phyloP scores from a whole-genome alignment of 2,329 filamentous ascomycete species.

The Penicillium concentricum region DNA sequence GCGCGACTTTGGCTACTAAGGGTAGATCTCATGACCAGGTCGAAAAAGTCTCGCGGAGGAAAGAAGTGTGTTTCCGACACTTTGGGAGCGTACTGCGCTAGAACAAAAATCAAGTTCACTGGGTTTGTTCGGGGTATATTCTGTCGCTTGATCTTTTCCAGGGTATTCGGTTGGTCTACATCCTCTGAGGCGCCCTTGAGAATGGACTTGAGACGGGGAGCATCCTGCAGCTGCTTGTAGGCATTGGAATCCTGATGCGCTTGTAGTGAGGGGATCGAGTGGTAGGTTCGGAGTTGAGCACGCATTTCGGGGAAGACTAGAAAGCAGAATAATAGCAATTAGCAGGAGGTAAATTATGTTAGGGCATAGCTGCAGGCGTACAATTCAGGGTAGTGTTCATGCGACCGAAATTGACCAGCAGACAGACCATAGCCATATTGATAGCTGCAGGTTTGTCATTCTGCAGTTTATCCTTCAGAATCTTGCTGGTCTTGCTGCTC shows the following conservation, averaged over 20 bases:
- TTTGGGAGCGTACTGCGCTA: conserved; percentile 84
- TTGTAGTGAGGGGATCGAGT: conserved; percentile 94
- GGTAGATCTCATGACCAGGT: conserved; percentile 88
- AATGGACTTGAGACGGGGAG: conserved; percentile 92
- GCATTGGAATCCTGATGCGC: conserved; percentile 92
- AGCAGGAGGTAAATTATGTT: not conserved
- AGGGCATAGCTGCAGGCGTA: conserved; percentile 48
- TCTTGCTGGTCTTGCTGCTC: conserved; percentile 99
- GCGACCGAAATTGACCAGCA: conserved; percentile 92
- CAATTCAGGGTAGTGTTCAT: conserved; percentile 99
- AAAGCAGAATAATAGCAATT: conserved; percentile 3
- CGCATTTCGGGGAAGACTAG: conserved; percentile 98
- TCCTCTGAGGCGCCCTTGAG: conserved; percentile 96
- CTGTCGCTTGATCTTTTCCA: conserved; percentile 74
- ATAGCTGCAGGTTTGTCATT: conserved; percentile 89
- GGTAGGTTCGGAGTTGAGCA: conserved; percentile 93
- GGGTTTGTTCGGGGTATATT: conserved; percentile 83
- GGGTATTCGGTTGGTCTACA: conserved; percentile 74
- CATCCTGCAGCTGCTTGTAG: conserved; percentile 97
- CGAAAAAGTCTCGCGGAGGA: conserved; percentile 83
- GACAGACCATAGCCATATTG: conserved; percentile 98
- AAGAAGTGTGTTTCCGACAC: conserved; percentile 92
- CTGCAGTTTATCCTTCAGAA: conserved; percentile 92
- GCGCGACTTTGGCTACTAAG: conserved; percentile 80
- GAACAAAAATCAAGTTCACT: conserved; percentile 93